Evolutionary conservation across 1,139 yeast genomes (phyloP).

Genomic region (Hyphopichia fennica): DNA sequence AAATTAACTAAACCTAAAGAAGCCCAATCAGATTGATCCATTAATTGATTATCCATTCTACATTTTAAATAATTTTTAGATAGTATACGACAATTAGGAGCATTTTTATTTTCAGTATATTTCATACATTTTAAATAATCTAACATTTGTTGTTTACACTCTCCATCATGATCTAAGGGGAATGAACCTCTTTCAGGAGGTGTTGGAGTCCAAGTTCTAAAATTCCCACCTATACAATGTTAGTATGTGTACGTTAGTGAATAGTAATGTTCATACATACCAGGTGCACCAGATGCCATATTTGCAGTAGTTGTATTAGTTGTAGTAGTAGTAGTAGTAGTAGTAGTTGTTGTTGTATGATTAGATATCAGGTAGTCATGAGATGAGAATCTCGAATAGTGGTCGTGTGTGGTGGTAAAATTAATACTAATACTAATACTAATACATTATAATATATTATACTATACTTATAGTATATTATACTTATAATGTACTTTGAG

Average conservation of each 20-base stretch:
- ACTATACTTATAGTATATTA: no score
- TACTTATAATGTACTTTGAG: no score
- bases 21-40: conserved; percentile 83
- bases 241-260: conserved; percentile 2
- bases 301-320: background rate
- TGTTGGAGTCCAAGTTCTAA: conserved; percentile 68
- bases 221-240: conserved; percentile 24
- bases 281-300: conserved; percentile 32
- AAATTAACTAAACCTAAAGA: conserved; percentile 65
- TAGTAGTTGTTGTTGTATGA: no score
- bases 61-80: conserved; percentile 84
- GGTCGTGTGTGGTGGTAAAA: no score
- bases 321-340: no score
- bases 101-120: conserved; percentile 75
- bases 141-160: conserved; percentile 74
- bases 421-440: no score
- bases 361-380: no score
- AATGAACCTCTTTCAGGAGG: conserved; percentile 97
- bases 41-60: conserved; percentile 85
- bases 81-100: conserved; percentile 81
- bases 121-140: conserved; percentile 79
- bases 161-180: conserved; percentile 90
- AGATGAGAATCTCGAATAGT: no score
- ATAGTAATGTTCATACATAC: conserved; percentile 14
- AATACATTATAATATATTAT: no score